phyloP scores from a whole-genome alignment of 2,329 filamentous ascomycete species.

The Colletotrichum echinochloae region DNA sequence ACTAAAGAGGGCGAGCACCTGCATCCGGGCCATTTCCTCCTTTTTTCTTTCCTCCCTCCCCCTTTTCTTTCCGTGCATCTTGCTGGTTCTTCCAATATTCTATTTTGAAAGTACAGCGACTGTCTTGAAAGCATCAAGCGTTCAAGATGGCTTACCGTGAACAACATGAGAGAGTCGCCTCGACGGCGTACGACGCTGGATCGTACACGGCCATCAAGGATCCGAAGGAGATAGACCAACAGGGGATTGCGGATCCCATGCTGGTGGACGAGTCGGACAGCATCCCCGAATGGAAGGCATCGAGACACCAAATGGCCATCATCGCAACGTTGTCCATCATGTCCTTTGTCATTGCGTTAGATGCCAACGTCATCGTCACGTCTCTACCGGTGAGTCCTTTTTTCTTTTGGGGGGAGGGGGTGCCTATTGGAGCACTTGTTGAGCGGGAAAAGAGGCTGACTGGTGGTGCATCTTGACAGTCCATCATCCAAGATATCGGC shows the following conservation, averaged over 20 bases:
- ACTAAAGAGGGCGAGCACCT: constrained; percentile 37
- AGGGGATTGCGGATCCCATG: constrained; percentile 31
- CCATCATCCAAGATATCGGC: constrained; percentile 45
- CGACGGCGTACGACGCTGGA: constrained; percentile 35
- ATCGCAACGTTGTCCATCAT: constrained; percentile 39
- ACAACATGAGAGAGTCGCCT: constrained; percentile 25
- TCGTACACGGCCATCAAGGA: constrained; percentile 38
- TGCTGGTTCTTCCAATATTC: constrained; percentile 9
- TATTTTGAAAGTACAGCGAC: constrained; percentile 17
- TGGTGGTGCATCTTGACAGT: constrained; percentile 21
- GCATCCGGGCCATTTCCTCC: neutral
- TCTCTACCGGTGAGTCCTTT: constrained; percentile 32
- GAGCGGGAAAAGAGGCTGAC: neutral
- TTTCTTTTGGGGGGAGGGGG: no score
- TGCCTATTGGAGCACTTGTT: neutral
- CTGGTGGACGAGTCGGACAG: constrained; percentile 30
- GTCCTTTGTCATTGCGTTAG: constrained; percentile 39
- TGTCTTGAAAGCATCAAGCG: constrained; percentile 28
- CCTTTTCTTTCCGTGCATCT: no score
- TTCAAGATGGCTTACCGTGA: constrained; percentile 36
- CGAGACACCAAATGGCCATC: constrained; percentile 39
- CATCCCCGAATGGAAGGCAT: constrained; percentile 35
- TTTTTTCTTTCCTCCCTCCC: neutral
- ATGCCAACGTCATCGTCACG: constrained; percentile 39
- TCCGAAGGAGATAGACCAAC: constrained; percentile 33